phyloP scores from a whole-genome alignment of 2,329 filamentous ascomycete species.

The Xylariaceae sp. region DNA sequence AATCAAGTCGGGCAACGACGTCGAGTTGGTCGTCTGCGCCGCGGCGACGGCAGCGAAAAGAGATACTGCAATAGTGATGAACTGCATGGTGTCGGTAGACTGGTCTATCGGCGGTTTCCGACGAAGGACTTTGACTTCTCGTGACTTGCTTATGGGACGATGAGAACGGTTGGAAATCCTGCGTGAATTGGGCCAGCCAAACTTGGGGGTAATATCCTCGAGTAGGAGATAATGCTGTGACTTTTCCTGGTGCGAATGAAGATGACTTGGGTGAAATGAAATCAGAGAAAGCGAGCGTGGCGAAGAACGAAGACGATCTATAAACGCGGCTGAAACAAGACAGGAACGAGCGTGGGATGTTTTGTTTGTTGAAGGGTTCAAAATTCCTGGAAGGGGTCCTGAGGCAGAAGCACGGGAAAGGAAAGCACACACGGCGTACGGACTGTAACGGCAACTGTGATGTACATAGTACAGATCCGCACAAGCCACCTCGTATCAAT shows the following conservation, averaged over 20 bases:
- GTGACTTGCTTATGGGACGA: background rate
- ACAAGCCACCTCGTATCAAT: too few relatives aligned
- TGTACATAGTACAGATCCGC: too few relatives aligned
- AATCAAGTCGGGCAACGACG: slow-evolving; percentile 27
- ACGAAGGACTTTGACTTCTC: background rate
- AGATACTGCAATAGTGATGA: slow-evolving; percentile 12
- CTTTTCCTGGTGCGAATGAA: background rate
- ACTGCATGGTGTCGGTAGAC: slow-evolving; percentile 14
- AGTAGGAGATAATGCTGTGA: background rate
- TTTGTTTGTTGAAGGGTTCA: too few relatives aligned
- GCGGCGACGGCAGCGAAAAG: slow-evolving; percentile 15
- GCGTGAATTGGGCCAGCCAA: slow-evolving; percentile 10
- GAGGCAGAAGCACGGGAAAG: too few relatives aligned
- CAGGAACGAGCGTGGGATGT: too few relatives aligned
- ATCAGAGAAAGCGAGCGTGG: background rate
- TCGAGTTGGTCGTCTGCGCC: slow-evolving; percentile 17
- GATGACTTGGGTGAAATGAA: background rate
- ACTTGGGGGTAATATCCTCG: background rate
- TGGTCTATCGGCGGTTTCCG: background rate
- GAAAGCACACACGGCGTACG: too few relatives aligned
- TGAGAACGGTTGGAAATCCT: background rate
- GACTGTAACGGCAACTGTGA: too few relatives aligned
- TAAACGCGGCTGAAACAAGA: too few relatives aligned
- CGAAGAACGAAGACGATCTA: too few relatives aligned
- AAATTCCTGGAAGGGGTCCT: too few relatives aligned